Percentiles rank a stretch among this genome's conserved stretches.
phyloP scores from a whole-genome alignment of 192 early-diverging fungal species.

The Allomyces macrogynus region DNA sequence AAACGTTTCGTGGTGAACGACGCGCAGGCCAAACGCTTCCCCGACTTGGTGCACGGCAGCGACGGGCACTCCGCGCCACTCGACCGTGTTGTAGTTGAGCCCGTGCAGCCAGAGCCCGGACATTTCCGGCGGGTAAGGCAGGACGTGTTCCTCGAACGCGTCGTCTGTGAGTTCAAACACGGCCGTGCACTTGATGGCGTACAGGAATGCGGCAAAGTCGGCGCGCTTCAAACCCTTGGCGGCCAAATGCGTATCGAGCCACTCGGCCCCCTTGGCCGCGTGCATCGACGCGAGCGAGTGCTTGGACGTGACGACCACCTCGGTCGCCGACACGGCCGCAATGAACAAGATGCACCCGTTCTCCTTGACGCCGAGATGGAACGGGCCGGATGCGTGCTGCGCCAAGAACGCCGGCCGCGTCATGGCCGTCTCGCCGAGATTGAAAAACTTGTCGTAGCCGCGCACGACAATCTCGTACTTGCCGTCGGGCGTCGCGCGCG shows the following conservation, averaged over 20 bases:
- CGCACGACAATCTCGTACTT: constrained; percentile 43
- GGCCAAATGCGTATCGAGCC: constrained; percentile 47
- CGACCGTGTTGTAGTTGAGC: constrained; percentile 55
- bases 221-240: constrained; percentile 25
- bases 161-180: constrained; percentile 80
- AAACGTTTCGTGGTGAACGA: constrained; percentile 27
- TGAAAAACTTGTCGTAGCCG: constrained; percentile 99
- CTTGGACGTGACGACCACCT: constrained; percentile 73
- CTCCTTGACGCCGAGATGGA: constrained; percentile 84
- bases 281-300: constrained; percentile 43
- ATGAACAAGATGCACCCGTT: constrained; percentile 92
- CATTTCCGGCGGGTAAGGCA: constrained; percentile 56
- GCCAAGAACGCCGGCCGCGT: constrained; percentile 40
- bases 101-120: constrained; percentile 84
- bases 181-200: constrained; percentile 51
- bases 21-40: constrained; percentile 48
- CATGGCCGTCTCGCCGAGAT: constrained; percentile 38
- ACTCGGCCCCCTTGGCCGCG: constrained; percentile 41
- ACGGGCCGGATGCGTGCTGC: constrained; percentile 52
- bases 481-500: constrained; percentile 9
- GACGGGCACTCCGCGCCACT: constrained; percentile 51
- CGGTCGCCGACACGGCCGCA: constrained; percentile 31
- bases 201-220: constrained; percentile 56
- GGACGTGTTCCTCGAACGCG: constrained; percentile 83
- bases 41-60: constrained; percentile 38